phyloP scores from a whole-genome alignment of 2,329 filamentous ascomycete genomes.

The Arachnomyces sp. region DNA sequence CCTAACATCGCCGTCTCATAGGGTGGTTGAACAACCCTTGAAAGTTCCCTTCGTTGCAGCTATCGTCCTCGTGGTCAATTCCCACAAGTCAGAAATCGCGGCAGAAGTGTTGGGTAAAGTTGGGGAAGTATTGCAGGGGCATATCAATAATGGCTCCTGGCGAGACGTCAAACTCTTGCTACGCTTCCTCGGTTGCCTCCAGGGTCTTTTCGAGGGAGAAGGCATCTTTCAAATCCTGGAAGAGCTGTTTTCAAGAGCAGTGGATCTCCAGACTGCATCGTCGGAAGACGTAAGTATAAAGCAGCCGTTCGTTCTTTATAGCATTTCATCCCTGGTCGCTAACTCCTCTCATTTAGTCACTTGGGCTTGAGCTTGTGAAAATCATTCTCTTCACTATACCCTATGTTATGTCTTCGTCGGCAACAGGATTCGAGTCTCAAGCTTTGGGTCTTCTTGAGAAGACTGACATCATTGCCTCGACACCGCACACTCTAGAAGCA shows the following conservation, averaged over 20 bases:
- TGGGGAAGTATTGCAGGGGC: conserved; percentile 54
- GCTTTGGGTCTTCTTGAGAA: conserved; percentile 78
- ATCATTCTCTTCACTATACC: conserved; percentile 92
- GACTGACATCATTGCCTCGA: conserved; percentile 87
- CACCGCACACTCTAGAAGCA: conserved; percentile 73
- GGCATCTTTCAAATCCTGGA: conserved; percentile 79
- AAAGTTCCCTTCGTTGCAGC: conserved; percentile 94
- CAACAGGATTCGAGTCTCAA: conserved; percentile 61
- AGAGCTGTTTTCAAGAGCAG: conserved; percentile 84
- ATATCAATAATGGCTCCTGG: conserved; percentile 69
- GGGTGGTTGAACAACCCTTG: conserved; percentile 79
- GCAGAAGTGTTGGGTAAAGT: conserved; percentile 60
- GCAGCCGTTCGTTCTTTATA: background rate
- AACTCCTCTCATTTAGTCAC: conserved; percentile 33
- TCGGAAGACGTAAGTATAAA: conserved; percentile 85
- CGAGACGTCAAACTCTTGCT: conserved; percentile 82
- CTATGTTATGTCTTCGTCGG: conserved; percentile 71
- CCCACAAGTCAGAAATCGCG: conserved; percentile 65
- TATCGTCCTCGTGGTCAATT: conserved; percentile 71
- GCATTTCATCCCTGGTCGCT: background rate
- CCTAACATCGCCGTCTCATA: conserved; percentile 26
- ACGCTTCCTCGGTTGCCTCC: conserved; percentile 80
- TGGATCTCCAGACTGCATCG: conserved; percentile 83
- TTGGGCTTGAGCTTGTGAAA: conserved; percentile 81
- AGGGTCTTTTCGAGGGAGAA: conserved; percentile 69